Base-by-base conservation (phyloP, 1,284 basidiomycete species). In the Ceratobasidium sp. region DNA sequence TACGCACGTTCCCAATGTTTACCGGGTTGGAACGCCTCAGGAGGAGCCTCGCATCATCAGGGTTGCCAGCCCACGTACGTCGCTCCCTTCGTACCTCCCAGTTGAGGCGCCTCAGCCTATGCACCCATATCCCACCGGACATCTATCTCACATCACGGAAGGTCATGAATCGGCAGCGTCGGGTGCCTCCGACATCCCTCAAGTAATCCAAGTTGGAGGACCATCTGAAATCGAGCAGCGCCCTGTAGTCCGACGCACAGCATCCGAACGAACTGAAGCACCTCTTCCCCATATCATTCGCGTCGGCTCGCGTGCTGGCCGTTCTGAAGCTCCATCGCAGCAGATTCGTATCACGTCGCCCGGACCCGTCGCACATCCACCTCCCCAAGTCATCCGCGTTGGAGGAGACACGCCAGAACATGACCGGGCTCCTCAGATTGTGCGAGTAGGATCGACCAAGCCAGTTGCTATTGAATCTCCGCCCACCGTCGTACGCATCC, bases 361-460 rank as follows among this genome's bases (percentile, higher is more conserved):
- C 44, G 31, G 17, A 2, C 27, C 59, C 15, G 31, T 45, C 31
- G 69, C 33, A 19, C 22, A 73, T 31, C 47, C 51, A 17, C 57
- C 65, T 24, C 75, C 75, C 24, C 75, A 74, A 27, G 66, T 76
- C 24, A 71, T 76, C 41, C 72, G 65, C 27, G 47, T 73, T 29
- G 57, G 57, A 22, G 45, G 47, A 2, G 59, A 14, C 4, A 17
- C 41, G 11, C 22, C 54, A 19, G 54, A 73, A 33, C 64, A 48
- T 3, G 57, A 51, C 24, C 41, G 53, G 11, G 8, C 31, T 6
- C 57, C 57, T 2, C 69, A 36, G 11, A 73, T 73, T 19, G 69
- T 73, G 17, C 69, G 71, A 9, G 71, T 73, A 9, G 31, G 47
- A 14, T 63, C 71, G 27, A 63, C 71, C 8, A 73, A 63, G 36